Evolutionary conservation across 2,329 filamentous ascomycete species (phyloP), one percentile per base, ranked within the genome.

Genomic region (Venturia oleaginea): DNA sequence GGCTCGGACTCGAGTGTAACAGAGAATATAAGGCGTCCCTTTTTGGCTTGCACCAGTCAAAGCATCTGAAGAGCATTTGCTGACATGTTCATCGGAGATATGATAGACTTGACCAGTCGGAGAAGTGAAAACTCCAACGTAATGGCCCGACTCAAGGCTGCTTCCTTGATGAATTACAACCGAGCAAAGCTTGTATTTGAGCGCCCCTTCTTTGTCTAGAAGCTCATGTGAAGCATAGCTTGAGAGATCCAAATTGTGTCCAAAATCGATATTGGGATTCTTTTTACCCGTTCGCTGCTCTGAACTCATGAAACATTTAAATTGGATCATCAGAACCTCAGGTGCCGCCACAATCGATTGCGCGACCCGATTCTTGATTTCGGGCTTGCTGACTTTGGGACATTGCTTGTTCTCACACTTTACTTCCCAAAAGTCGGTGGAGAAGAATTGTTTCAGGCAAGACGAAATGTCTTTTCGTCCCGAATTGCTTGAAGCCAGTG

Each of bases 271-370:
- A 7, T 60, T 32, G 22, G 59, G 34, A 32, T 40, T 40, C 22
- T 60, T 40, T n/a, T 60, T 60, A 1, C 13, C 5, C 1, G 34
- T 40, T 8, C 32, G 32, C 59, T 11, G 15, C 15, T 27, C 59
- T 2, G 27, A 13, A 15, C 27, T 57, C 27, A 32, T 32, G 27
- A 60, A 40, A 60, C 59, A 40, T 17, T 60, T 60, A 4, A 60
- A n/a, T 19, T 60, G 59, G 22, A 60, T 60, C 40, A 60, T 60
- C 11, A 60, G 22, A 8, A 60, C 40, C 27, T 60, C 59, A 24
- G 59, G 59, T 15, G 59, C 59, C 5, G 34, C 17, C 17, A 60
- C 59, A 27, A 60, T 60, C 2, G 59, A 40, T 60, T 60, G 37
- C 40, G 34, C 5, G 6, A 60, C 34, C 19, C 34, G 34, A 27